Base-by-base conservation (phyloP, 306 rosid species). In the Boehmeria nivea region DNA sequence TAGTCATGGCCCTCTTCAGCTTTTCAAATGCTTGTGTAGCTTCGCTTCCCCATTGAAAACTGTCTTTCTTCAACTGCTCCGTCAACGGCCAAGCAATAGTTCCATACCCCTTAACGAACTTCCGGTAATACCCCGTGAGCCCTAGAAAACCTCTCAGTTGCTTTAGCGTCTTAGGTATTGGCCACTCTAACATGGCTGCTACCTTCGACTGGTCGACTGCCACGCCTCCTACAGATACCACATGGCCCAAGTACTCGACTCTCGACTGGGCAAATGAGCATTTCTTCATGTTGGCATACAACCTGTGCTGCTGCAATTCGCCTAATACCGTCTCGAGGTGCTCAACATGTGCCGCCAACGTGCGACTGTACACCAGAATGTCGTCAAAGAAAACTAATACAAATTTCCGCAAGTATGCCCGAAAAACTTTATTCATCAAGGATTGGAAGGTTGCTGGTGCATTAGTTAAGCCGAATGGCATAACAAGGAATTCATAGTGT, bases 301-400 rank as follows among this genome's bases (percentile, higher is more conserved):
- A 6, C 0, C 0, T 0, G 2, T 22, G 4, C 0, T 3, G 7
- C 0, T 6, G 10, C 0, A 47, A 5, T 1, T 0, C 5, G 0
- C 22, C 0, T 2, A 45, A 19, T 0, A 43, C 39, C 3, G 0
- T 1, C 2, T 15, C 2, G 0, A 46, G n/a, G 2, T 33, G 22
- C 1, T 14, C 7, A 0, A 20, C 13, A 21, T 23, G 38, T 2
- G 9, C 37, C 0, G 13, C 21, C 0, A 27, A 17, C 7, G 33
- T 16, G 3, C 24, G 31, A 2, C 37, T 54, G 3, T 16, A 54
- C 8, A 31, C 9, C 14, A 34, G n/a, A 17, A 31, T 18, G 12
- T 34, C 43, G 12, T 19, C 25, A 17, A 31, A 54, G 25, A 34
- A 54, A 0, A 54, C 43, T 8, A n/a, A 8, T 2, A 53, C 43